Conservation (phyloP, 345 rosid species). For the Gossypium stocksii region DNA sequence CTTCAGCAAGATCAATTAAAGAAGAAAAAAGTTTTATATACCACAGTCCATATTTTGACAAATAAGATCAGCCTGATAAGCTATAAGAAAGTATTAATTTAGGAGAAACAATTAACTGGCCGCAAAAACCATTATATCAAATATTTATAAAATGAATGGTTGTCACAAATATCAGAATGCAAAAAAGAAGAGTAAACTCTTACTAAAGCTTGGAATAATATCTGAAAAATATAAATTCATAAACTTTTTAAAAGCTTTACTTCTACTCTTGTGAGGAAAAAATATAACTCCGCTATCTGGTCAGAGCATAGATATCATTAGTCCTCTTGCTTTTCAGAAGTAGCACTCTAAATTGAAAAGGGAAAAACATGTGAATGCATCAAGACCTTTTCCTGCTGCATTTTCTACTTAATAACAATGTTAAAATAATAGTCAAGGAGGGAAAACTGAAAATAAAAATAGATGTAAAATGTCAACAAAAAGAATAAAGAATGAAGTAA, state of each 20-base stretch:
- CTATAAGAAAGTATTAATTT: neutral
- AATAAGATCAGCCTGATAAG: neutral
- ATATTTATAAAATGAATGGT: conserved; percentile 1
- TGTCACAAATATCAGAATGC: neutral
- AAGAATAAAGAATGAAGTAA: neutral
- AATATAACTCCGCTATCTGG: neutral
- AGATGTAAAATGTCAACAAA: neutral
- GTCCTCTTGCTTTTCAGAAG: neutral
- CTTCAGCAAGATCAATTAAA: neutral
- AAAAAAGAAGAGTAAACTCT: neutral
- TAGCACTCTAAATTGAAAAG: neutral
- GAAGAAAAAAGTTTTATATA: neutral
- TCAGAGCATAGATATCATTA: conserved; percentile 1
- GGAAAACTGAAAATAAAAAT: neutral
- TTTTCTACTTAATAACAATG: neutral
- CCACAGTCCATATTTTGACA: neutral
- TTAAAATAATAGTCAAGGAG: neutral
- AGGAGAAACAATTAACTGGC: neutral
- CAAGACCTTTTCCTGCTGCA: neutral
- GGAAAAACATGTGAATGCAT: neutral
- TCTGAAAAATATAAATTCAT: neutral
- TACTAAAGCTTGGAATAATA: neutral
- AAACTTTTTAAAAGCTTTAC: neutral
- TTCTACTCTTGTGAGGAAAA: neutral
- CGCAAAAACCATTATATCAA: neutral